Conservation (phyloP, 139 green algal species). For the Trebouxia sp. region DNA sequence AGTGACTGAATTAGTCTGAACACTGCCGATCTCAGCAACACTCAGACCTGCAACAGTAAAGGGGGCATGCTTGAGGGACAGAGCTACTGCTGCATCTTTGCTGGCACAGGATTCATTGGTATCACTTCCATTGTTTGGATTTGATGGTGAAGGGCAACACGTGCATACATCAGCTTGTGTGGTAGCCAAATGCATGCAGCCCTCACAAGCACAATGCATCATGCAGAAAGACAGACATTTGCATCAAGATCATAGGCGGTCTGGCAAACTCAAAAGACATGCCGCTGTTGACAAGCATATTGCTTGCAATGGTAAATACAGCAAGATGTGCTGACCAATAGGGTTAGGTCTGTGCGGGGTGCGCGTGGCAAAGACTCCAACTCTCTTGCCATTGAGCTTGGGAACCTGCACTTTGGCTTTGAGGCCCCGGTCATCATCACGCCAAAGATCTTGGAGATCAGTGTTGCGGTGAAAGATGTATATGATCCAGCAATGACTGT, state of each 20-base stretch:
- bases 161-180: too few relatives aligned
- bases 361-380: constrained; percentile 88
- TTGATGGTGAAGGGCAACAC: constrained; percentile 9
- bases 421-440: constrained; percentile 35
- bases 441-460: constrained; percentile 53
- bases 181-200: too few relatives aligned
- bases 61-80: neutral
- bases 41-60: constrained; percentile 72
- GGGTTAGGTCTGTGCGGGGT: constrained; percentile 80
- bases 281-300: too few relatives aligned
- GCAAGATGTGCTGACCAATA: constrained; percentile 39
- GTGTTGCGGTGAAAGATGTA: constrained; percentile 97
- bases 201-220: too few relatives aligned
- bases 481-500: constrained; percentile 90
- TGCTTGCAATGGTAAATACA: neutral
- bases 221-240: too few relatives aligned
- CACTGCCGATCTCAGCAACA: constrained; percentile 60
- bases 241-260: too few relatives aligned
- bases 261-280: too few relatives aligned
- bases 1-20: constrained; percentile 56
- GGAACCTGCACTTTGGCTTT: constrained; percentile 83
- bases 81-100: neutral
- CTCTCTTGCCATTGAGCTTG: constrained; percentile 73
- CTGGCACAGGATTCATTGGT: neutral
- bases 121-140: neutral